Percentiles rank a stretch among this genome's conserved stretches.
Conservation (phyloP, 2,329 filamentous ascomycete species). For the Sordariomycetes sp. region DNA sequence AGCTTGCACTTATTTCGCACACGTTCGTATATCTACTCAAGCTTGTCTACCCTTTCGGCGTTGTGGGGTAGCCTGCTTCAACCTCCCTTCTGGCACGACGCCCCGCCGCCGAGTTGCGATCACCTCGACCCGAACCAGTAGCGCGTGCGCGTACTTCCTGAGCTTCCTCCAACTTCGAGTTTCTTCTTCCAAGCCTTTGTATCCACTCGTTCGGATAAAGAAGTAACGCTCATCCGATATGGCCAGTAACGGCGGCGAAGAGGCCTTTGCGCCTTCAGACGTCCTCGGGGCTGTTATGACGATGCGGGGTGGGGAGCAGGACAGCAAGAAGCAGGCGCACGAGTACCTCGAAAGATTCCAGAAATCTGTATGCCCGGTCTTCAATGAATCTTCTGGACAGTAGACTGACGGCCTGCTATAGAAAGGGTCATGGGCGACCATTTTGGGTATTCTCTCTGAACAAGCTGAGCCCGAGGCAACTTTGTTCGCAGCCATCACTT, state of each 20-base stretch:
- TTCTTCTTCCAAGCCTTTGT: no score
- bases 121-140: no score
- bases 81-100: no score
- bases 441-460: slow-evolving; percentile 78
- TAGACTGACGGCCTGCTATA: slow-evolving; percentile 25
- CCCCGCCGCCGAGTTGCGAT: no score
- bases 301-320: slow-evolving; percentile 78
- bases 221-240: no score
- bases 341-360: slow-evolving; percentile 91
- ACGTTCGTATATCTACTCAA: no score
- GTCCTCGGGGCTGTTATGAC: slow-evolving; percentile 83
- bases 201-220: no score
- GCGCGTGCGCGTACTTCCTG: no score
- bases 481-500: slow-evolving; percentile 89
- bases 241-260: slow-evolving; percentile 56
- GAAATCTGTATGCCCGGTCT: slow-evolving; percentile 65
- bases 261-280: slow-evolving; percentile 63
- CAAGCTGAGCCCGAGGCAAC: slow-evolving; percentile 75
- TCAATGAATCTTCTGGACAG: neutral
- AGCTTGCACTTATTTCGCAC: neutral
- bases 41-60: no score
- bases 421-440: slow-evolving; percentile 85
- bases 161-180: no score
- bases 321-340: slow-evolving; percentile 82
- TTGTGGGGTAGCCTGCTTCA: no score